phyloP scores from a whole-genome alignment of 2,329 filamentous ascomycete species.

The Westerdykella aurantiaca region DNA sequence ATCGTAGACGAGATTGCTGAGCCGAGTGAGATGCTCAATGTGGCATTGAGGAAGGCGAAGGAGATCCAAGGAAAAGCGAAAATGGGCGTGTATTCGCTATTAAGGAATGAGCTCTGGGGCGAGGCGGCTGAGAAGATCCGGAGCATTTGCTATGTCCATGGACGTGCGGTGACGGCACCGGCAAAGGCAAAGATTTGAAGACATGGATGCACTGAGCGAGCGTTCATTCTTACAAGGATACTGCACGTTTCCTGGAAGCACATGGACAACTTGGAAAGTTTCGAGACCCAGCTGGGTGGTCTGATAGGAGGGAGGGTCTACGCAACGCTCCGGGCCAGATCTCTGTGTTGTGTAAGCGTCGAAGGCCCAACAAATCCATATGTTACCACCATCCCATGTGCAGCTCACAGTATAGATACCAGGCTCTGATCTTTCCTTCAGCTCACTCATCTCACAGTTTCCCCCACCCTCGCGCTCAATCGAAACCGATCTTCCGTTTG shows the following conservation, averaged over 20 bases:
- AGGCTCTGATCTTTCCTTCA: too few relatives aligned
- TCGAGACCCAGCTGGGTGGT: too few relatives aligned
- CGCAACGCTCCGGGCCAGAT: too few relatives aligned
- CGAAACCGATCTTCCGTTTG: too few relatives aligned
- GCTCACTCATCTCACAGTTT: too few relatives aligned
- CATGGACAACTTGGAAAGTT: neutral
- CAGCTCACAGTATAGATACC: too few relatives aligned
- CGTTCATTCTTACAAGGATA: neutral
- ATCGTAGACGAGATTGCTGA: slow-evolving; percentile 50
- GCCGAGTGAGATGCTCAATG: slow-evolving; percentile 44
- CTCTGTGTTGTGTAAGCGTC: too few relatives aligned
- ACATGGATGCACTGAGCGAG: neutral
- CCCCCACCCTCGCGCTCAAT: too few relatives aligned
- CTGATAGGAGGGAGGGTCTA: too few relatives aligned
- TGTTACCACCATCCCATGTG: too few relatives aligned
- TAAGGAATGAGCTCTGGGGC: slow-evolving; percentile 50
- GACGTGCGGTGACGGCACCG: slow-evolving; percentile 38
- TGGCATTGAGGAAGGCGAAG: slow-evolving; percentile 44
- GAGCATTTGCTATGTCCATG: slow-evolving; percentile 51
- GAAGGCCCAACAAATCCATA: too few relatives aligned
- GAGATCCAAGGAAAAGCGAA: slow-evolving; percentile 40
- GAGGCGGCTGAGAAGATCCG: slow-evolving; percentile 49
- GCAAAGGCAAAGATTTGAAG: slow-evolving; percentile 47
- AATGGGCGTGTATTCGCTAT: slow-evolving; percentile 48
- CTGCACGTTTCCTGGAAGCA: neutral